phyloP scores from a whole-genome alignment of 202 grass and related monocot species.

The Hordeum pubiflorum region DNA sequence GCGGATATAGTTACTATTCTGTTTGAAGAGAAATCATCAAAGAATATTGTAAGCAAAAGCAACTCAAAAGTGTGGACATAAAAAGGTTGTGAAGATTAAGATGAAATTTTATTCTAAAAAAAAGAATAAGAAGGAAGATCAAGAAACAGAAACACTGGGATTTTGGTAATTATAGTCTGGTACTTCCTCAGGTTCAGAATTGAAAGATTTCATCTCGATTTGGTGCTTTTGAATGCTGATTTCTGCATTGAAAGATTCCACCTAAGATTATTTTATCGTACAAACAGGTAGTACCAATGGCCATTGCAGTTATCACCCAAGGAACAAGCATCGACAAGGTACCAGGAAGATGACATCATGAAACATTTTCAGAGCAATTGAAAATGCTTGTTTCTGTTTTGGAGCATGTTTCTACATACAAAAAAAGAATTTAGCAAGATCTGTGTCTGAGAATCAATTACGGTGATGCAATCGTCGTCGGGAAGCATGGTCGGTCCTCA shows the following conservation, averaged over 20 bases:
- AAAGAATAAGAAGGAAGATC: not conserved
- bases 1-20: not conserved
- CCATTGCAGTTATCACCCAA: not conserved
- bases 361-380: not conserved
- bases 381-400: not conserved
- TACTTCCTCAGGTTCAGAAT: constrained; percentile 4
- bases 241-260: not conserved
- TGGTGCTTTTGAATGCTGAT: constrained; percentile 3
- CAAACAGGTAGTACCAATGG: constrained; percentile 3
- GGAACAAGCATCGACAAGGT: constrained; percentile 2
- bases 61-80: not conserved
- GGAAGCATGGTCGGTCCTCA: constrained; percentile 30
- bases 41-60: not conserved
- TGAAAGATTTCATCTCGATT: not conserved
- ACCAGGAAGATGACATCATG: not conserved
- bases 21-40: constrained; percentile 16
- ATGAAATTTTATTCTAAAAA: not conserved
- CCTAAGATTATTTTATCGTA: constrained; percentile 1
- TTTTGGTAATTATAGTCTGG: not conserved
- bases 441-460: constrained; percentile 32
- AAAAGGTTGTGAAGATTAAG: not conserved
- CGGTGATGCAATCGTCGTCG: constrained; percentile 28
- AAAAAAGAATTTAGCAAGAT: constrained; percentile 17
- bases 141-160: not conserved
- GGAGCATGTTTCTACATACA: not conserved